Percentiles rank a stretch among this genome's conserved stretches.
These are phyloP conservation scores for Quercus parvula DNA, from an alignment of 306 rosid genomes.

Conservation along the genomic window DNA sequence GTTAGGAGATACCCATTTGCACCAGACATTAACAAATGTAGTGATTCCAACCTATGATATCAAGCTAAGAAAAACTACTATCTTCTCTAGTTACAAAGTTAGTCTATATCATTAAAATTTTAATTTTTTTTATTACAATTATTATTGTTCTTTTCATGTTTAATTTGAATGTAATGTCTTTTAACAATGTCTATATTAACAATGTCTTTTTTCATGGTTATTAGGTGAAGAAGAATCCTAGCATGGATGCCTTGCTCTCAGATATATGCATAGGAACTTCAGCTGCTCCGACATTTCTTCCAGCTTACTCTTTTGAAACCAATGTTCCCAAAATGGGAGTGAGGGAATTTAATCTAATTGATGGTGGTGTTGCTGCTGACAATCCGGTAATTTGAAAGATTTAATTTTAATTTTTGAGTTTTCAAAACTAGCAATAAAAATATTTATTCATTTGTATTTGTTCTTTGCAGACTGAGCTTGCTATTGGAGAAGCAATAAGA, in stretches of 20 bases:
- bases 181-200: no score
- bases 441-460: not conserved
- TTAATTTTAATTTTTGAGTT: not conserved
- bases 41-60: constrained; percentile 45
- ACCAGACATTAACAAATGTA: constrained; percentile 38
- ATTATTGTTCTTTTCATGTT: no score
- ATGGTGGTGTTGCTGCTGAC: not conserved
- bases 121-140: no score
- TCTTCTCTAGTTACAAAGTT: constrained; percentile 41
- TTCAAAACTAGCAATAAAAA: not conserved
- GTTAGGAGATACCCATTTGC: constrained; percentile 22
- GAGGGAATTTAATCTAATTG: not conserved
- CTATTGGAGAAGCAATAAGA: no score
- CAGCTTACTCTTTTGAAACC: constrained; percentile 7
- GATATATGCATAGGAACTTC: constrained; percentile 50
- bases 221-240: constrained; percentile 21
- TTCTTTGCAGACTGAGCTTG: not conserved
- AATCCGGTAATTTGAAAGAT: not conserved
- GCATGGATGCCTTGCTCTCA: constrained; percentile 32
- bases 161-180: no score
- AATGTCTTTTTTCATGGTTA: no score
- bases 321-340: not conserved
- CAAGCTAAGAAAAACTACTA: constrained; percentile 29
- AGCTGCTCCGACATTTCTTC: constrained; percentile 41
- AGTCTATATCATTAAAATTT: no score